Evolutionary conservation across 306 rosid genomes (phyloP), one percentile per base, ranked within the genome.

Genomic region (Lathyrus aphaca): DNA sequence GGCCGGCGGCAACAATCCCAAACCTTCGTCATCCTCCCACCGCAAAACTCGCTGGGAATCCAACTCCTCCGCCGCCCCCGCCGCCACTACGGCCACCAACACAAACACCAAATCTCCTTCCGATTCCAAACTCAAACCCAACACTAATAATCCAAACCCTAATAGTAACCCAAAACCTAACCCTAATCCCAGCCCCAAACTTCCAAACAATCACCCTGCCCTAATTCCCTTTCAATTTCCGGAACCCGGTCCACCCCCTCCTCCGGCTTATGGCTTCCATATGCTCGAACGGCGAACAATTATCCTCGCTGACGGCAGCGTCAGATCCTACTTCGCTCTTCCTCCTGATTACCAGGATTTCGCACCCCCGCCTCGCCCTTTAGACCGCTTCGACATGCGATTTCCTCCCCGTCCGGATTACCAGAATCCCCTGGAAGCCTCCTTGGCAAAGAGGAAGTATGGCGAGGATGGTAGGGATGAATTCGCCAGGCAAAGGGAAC

Each of bases 201-300:
- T 18, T 66, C 75, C 64, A 18, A 19, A 76, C 56, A 77, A 78
- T 5, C 78, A 68, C 54, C 63, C 57, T 30, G 51, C 76, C 6
- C 74, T 74, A 7, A 27, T 46, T 16, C 86, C 71, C 37, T 80
- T 81, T 25, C 91, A 82, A 19, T 86, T 85, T 63, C 77, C 89
- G 1, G 92, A 86, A 50, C 89, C 87, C 9, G 96, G 89, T 49
- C 92, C 95, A 1, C 95, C 89, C 0, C 99, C 99, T 15, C 91
- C 91, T 3, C 97, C 96, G 8, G 85, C 86, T 5, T 95, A 95
- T 63, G 96, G 96, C 32, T 95, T 95, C 77, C 99, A 95, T 89
- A 91, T 91, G 96, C 92, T 95, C 2, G 97, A 91, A 57, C 99
- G 99, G 25, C 99, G 95, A 12, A 83, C 99, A 1, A 83, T 95